Conservation (phyloP, 78 protist genomes). For the Emiliania huxleyi region DNA sequence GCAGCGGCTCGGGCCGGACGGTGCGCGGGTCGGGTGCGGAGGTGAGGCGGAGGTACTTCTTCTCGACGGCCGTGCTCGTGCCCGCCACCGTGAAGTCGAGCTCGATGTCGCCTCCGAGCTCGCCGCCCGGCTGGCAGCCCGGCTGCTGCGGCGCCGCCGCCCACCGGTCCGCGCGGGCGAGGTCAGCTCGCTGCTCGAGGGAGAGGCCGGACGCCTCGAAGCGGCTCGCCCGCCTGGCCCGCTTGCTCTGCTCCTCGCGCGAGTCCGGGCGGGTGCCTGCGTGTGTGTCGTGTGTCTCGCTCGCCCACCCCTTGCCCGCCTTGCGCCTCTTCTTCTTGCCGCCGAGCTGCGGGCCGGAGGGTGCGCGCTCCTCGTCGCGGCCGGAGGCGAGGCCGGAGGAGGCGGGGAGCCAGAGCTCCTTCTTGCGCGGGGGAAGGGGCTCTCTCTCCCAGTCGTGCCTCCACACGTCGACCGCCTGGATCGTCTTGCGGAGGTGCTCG, state of each 20-base stretch:
- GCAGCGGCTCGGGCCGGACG: constrained; percentile 15
- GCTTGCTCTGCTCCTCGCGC: neutral
- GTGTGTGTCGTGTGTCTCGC: neutral
- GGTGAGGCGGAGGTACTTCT: constrained; percentile 9
- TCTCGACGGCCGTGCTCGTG: neutral
- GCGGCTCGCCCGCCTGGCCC: neutral
- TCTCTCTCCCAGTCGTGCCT: neutral
- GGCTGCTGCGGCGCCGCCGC: neutral
- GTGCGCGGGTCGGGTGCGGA: constrained; percentile 13
- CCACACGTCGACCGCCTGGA: neutral
- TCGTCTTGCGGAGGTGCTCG: too few relatives aligned
- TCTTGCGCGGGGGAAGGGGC: neutral
- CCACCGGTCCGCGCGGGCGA: neutral
- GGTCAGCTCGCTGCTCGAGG: neutral
- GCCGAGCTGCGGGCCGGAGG: neutral
- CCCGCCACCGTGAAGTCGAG: constrained; percentile 15
- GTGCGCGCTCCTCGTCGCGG: neutral
- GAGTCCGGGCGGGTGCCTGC: neutral
- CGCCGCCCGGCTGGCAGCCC: neutral
- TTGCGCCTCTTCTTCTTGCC: neutral
- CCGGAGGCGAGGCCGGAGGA: neutral
- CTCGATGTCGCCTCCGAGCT: neutral
- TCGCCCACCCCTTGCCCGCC: neutral
- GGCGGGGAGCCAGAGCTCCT: neutral
- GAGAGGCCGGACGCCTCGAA: neutral